Conservation (phyloP, 176 grass and related monocot species). For the Eleusine indica region DNA sequence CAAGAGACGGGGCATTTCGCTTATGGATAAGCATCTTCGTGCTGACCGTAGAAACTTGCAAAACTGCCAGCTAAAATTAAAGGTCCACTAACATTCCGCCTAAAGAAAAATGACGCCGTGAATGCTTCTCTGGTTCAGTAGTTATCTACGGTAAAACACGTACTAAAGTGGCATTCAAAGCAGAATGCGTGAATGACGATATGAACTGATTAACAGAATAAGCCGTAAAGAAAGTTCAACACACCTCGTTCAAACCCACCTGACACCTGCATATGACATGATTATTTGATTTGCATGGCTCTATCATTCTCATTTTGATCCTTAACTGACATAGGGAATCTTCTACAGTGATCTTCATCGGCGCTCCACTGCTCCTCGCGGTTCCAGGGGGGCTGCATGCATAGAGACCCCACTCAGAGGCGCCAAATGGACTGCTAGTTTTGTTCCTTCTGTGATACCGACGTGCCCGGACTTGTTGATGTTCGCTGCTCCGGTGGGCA, state of each 20-base stretch:
- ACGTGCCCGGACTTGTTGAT: constrained; percentile 41
- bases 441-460: constrained; percentile 43
- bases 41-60: neutral
- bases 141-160: neutral
- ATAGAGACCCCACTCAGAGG: constrained; percentile 21
- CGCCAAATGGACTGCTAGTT: constrained; percentile 18
- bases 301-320: constrained; percentile 18
- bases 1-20: constrained; percentile 1
- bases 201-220: neutral
- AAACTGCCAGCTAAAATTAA: neutral
- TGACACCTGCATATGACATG: constrained; percentile 13
- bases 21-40: constrained; percentile 31
- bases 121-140: neutral
- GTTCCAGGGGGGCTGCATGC: constrained; percentile 14
- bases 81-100: neutral
- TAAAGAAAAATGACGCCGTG: neutral
- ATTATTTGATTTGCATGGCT: constrained; percentile 2
- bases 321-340: constrained; percentile 3
- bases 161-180: constrained; percentile 4
- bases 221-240: constrained; percentile 26
- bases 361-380: neutral
- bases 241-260: neutral
- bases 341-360: neutral
- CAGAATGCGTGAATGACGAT: neutral
- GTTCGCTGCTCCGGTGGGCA: constrained; percentile 30